Percentiles rank a stretch among this genome's conserved stretches.
Conservation (phyloP, 306 rosid species). For the Crataegus laevigata region DNA sequence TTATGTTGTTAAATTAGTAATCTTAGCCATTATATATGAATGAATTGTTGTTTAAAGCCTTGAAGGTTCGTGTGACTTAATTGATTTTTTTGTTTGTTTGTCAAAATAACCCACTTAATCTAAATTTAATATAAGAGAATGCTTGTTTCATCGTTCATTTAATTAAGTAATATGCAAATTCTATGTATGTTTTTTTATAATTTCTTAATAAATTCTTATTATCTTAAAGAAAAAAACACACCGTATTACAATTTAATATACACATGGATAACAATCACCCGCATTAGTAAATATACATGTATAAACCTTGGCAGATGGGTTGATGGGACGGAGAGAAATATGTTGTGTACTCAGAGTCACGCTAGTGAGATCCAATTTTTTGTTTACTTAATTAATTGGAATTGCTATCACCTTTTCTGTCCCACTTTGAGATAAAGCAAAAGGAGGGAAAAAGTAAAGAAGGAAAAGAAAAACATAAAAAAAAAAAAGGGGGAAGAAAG, state of each 20-base stretch:
- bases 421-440: slow-evolving; percentile 90
- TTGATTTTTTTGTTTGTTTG: too few species aligned
- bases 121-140: background rate
- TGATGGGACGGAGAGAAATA: slow-evolving; percentile 21
- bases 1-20: background rate
- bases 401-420: slow-evolving; percentile 59
- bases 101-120: background rate
- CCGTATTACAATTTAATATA: background rate
- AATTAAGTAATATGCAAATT: too few species aligned
- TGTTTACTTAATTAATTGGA: slow-evolving; percentile 49
- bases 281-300: background rate
- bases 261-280: background rate
- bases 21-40: background rate
- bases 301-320: slow-evolving; percentile 9
- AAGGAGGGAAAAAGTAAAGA: slow-evolving; percentile 38
- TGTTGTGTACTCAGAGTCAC: slow-evolving; percentile 25
- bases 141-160: background rate
- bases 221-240: background rate
- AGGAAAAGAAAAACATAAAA: slow-evolving; percentile 40
- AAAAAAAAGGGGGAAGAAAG: slow-evolving; percentile 27
- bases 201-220: background rate
- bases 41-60: background rate
- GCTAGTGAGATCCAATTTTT: slow-evolving; percentile 23
- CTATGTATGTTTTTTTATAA: too few species aligned
- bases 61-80: background rate